Evolutionary conservation across 202 grass and related monocot genomes (phyloP), one percentile per base, ranked within the genome.

Genomic region (Musa balbisiana): DNA sequence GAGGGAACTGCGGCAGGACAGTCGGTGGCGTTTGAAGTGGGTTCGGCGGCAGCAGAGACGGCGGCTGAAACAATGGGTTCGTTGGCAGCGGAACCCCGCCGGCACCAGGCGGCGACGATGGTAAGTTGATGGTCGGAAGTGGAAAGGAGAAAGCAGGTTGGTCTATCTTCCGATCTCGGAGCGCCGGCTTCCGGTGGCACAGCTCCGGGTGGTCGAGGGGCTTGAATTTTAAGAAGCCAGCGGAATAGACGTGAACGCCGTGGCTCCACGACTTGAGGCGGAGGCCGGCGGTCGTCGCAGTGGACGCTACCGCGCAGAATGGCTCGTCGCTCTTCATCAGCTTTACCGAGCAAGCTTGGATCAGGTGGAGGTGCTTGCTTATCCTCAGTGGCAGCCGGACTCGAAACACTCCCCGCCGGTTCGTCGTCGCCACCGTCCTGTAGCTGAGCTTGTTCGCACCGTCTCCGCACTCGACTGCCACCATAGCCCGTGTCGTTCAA

Each of bases 211-310:
- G 78, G 15, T 69, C 76, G 33, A 73, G 71, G 11, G 82, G 82
- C 82, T 79, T 75, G 62, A 84, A 76, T 13, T 52, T 79, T 12
- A 80, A 53, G 8, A 64, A 80, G n/a, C 82, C 82, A 24, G 68
- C 82, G 27, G 82, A 84, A 59, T 80, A 84, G 11, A 84, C 62
- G 65, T 69, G 55, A n/a, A 80, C 74, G 71, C 71, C 70, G 26
- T 76, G 8, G 49, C 17, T 21, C 67, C 26, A 43, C 17, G 82
- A 80, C 26, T 79, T 84, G 12, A 51, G 21, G 53, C 50, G 76
- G 8, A 84, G 62, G 33, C 33, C 21, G 22, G 76, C 13, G 15
- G 77, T 56, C 1, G 76, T 84, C 52, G 76, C 62, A 9, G 76
- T 69, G 69, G 82, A 55, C 62, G 53, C 51, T 22, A 78, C 76